Conservation (phyloP, 2,329 filamentous ascomycete species). For the Blastomyces emzantsi region DNA sequence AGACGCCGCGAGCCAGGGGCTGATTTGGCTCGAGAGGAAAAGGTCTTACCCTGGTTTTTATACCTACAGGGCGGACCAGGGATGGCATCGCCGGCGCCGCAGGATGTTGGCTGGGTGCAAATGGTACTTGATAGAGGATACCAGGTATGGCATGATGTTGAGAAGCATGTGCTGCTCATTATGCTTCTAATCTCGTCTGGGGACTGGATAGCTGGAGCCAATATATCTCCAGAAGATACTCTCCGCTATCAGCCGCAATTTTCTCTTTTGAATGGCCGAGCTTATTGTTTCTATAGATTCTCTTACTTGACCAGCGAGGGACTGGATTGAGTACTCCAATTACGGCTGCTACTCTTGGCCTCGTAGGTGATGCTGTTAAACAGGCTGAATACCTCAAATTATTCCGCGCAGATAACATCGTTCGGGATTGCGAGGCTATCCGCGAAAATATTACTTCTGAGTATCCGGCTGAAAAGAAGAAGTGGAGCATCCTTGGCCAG, state of each 20-base stretch:
- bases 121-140: constrained; percentile 70
- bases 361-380: constrained; percentile 52
- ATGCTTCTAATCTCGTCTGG: background rate
- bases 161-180: background rate
- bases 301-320: constrained; percentile 85
- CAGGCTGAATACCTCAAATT: constrained; percentile 74
- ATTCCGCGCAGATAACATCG: constrained; percentile 85
- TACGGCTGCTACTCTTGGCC: constrained; percentile 59
- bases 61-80: constrained; percentile 85
- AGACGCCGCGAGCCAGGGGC: constrained; percentile 57
- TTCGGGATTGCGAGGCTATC: constrained; percentile 80
- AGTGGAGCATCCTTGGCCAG: constrained; percentile 83
- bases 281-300: constrained; percentile 32
- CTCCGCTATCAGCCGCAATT: background rate
- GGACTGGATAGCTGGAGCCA: background rate
- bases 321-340: constrained; percentile 78
- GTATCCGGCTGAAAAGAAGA: constrained; percentile 59
- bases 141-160: constrained; percentile 44
- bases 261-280: background rate
- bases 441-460: constrained; percentile 62
- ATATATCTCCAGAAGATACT: background rate
- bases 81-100: constrained; percentile 62
- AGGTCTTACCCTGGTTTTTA: constrained; percentile 52
- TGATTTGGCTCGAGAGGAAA: constrained; percentile 35
- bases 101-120: constrained; percentile 62